Evolutionary conservation across 2,329 filamentous ascomycete genomes (phyloP).

Genomic region (Talaromyces sp.): DNA sequence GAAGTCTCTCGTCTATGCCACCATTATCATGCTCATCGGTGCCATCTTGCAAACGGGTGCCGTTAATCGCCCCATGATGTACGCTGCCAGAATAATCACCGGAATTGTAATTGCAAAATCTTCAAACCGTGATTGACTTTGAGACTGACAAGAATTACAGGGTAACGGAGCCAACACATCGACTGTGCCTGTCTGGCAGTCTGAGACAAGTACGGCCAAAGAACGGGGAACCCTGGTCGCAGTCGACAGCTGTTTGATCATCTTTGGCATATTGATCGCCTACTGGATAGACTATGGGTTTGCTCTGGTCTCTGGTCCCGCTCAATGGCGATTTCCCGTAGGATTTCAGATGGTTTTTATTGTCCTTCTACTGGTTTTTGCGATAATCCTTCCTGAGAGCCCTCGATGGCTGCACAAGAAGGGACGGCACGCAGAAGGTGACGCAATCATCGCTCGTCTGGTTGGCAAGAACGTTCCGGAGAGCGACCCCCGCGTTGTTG

Average conservation of each 20-base stretch:
- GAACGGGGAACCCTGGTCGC: not conserved
- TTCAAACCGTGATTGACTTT: no score
- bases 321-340: constrained; percentile 41
- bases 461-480: constrained; percentile 3
- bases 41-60: constrained; percentile 23
- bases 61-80: constrained; percentile 29
- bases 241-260: no score
- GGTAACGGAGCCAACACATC: constrained; percentile 20
- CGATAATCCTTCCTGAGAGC: constrained; percentile 42
- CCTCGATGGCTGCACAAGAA: constrained; percentile 38
- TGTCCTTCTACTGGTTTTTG: constrained; percentile 35
- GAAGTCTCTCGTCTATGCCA: constrained; percentile 42
- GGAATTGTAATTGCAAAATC: constrained; percentile 32
- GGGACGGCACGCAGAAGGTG: not conserved
- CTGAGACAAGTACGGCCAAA: constrained; percentile 6
- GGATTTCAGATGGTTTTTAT: constrained; percentile 46
- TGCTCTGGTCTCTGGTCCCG: not conserved
- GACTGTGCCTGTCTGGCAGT: constrained; percentile 9
- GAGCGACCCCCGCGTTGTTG: constrained; percentile 27
- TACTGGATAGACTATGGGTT: constrained; percentile 16
- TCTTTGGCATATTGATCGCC: constrained; percentile 24
- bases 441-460: not conserved
- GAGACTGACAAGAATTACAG: no score
- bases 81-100: constrained; percentile 45
- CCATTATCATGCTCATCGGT: constrained; percentile 44